These are phyloP conservation scores for Zalaria obscura DNA, from an alignment of 2,329 filamentous ascomycete species.

Conservation along the genomic window DNA sequence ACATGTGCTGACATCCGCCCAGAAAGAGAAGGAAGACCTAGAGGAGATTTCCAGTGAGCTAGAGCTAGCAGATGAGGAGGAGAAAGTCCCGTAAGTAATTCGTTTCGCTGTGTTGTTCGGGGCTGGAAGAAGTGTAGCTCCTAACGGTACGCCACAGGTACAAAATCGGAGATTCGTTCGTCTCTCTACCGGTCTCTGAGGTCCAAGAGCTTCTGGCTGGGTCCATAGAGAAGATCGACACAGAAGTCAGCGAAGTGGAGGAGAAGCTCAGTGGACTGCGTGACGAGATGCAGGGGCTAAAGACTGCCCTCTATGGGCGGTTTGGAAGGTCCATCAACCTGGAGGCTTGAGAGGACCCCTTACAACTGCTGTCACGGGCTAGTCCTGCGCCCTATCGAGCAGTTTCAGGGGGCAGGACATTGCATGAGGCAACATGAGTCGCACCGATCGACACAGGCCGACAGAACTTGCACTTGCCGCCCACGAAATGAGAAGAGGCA, in stretches of 20 bases:
- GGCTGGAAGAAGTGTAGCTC: not conserved
- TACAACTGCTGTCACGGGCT: too few species aligned
- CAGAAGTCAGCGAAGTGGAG: constrained; percentile 62
- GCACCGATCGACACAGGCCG: too few species aligned
- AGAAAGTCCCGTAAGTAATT: constrained; percentile 64
- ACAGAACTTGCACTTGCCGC: too few species aligned
- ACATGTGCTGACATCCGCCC: constrained; percentile 2
- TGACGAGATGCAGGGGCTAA: constrained; percentile 80
- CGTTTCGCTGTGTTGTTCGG: not conserved
- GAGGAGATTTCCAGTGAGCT: constrained; percentile 85
- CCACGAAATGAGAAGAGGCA: too few species aligned
- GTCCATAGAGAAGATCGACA: constrained; percentile 59
- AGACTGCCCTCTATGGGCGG: constrained; percentile 82
- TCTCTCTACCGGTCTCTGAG: constrained; percentile 68
- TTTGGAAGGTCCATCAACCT: constrained; percentile 97
- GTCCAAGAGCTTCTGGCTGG: constrained; percentile 72
- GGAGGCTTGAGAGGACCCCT: constrained; percentile 48
- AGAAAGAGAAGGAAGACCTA: constrained; percentile 98
- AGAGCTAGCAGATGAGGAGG: constrained; percentile 90
- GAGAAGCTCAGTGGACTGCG: constrained; percentile 59
- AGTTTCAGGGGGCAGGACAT: too few species aligned
- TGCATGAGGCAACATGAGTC: too few species aligned
- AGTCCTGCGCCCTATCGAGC: too few species aligned
- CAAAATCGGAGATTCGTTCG: constrained; percentile 92
- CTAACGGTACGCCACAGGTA: constrained; percentile 45